These are phyloP conservation scores for Cylindrotheca closterium DNA, from an alignment of 108 stramenopile species.

Conservation along the genomic window DNA sequence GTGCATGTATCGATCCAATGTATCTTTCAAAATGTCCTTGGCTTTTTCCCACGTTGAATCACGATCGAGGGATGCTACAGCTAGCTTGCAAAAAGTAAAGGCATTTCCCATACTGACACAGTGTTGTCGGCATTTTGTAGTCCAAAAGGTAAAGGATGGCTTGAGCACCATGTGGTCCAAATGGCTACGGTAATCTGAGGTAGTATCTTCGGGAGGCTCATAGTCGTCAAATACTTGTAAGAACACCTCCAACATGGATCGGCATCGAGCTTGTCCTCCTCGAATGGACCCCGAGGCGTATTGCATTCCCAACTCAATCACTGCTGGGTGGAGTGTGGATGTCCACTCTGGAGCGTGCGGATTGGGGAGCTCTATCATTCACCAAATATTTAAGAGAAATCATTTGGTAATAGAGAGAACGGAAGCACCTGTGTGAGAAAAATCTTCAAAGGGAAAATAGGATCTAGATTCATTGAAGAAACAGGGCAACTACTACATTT, in stretches of 20 bases:
- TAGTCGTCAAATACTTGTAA: constrained; percentile 62
- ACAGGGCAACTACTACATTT: too few species aligned
- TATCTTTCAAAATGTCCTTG: constrained; percentile 69
- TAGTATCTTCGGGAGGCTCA: constrained; percentile 34
- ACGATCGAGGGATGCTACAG: constrained; percentile 86
- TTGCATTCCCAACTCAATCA: constrained; percentile 75
- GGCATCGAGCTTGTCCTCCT: constrained; percentile 89
- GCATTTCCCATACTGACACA: constrained; percentile 97
- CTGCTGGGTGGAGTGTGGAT: constrained; percentile 76
- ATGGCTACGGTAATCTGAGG: constrained; percentile 69
- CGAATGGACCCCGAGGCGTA: constrained; percentile 81
- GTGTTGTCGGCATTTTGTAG: constrained; percentile 87
- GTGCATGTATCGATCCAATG: constrained; percentile 83
- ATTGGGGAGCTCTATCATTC: constrained; percentile 31
- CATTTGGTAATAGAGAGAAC: constrained; percentile 1
- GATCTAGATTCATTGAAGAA: background rate
- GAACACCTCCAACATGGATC: constrained; percentile 90
- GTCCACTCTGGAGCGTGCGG: constrained; percentile 34
- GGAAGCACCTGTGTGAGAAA: background rate
- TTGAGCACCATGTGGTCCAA: constrained; percentile 84
- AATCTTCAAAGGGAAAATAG: background rate
- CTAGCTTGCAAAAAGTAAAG: constrained; percentile 85
- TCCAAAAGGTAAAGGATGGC: constrained; percentile 89
- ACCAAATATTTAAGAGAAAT: background rate
- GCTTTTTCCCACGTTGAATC: constrained; percentile 77